Percentiles rank a stretch among this genome's conserved stretches.
phyloP scores from a whole-genome alignment of 139 green algal species.

The Volvox reticuliferus region DNA sequence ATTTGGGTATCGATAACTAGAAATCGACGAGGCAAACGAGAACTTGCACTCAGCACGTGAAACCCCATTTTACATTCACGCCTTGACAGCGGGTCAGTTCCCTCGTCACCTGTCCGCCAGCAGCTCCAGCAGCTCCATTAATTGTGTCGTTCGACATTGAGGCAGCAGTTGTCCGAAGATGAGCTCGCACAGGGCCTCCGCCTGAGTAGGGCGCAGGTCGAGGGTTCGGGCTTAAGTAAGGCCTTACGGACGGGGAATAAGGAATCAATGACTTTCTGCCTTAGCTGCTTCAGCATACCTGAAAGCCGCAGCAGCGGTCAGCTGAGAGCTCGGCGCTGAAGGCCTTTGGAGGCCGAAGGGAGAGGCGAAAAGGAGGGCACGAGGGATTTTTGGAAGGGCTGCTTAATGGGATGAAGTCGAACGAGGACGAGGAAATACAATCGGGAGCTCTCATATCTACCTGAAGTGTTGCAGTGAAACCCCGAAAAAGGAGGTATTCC shows the following conservation, averaged over 20 bases:
- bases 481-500: conserved; percentile 75
- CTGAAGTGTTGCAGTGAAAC: conserved; percentile 63
- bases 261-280: neutral
- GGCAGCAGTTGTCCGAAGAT: conserved; percentile 47
- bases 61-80: too few species aligned
- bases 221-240: neutral
- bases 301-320: conserved; percentile 43
- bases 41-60: too few species aligned
- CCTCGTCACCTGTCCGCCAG: conserved; percentile 22
- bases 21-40: too few species aligned
- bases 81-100: too few species aligned
- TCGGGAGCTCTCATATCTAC: neutral
- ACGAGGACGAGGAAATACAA: too few species aligned
- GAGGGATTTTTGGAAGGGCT: neutral
- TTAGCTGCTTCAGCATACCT: neutral
- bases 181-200: conserved; percentile 39
- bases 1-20: too few species aligned
- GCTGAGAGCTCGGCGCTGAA: conserved; percentile 1
- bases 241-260: neutral
- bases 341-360: neutral
- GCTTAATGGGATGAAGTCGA: neutral
- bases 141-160: conserved; percentile 6
- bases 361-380: too few species aligned
- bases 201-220: neutral
- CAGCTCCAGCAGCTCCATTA: conserved; percentile 45